Base-by-base conservation (phyloP, 1,284 basidiomycete species). In the Apiotrichum sp. region DNA sequence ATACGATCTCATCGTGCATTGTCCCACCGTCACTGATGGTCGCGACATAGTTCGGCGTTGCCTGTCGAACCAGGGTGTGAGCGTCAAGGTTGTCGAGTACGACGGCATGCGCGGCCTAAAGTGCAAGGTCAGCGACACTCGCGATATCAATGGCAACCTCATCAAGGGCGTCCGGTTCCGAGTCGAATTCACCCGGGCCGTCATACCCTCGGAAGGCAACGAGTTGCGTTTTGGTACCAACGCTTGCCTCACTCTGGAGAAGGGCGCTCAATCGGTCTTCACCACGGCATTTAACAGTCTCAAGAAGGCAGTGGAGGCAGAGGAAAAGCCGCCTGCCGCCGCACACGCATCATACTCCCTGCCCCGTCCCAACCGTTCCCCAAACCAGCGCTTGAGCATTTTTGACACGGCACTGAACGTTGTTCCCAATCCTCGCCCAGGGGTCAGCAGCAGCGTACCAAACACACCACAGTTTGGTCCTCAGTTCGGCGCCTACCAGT, bases 1-100 rank as follows among this genome's bases (percentile, higher is more conserved):
- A 13, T 85, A 84, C 72, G 73, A 70, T 4, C 58, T 78, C 35
- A 62, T 70, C 52, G 45, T 61, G n/a, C 45, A 50, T 31, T 73
- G 71, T 10, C 64, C 64, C 42, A 73, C 69, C 53, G 67, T 75
- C 49, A 62, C 64, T 36, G 68, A 66, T 22, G 72, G 72, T 31
- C 63, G 67, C 38, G 71, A 71, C 52, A 52, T 57, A 22, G 63
- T 60, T 44, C 66, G 62, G 56, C 63, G 61, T 49, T 53, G 63
- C 7, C 58, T 76, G 53, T 56, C 52, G 22, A 64, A 62, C 2
- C 53, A 67, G n/a, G 67, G 68, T 31, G 69, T 71, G 10, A 58
- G 63, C 46, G 66, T 71, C 5, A 67, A 64, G 0, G 62, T 71
- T 9, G 67, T 68, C 6, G 69, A 72, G 55, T 64, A 71, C 55